Percentiles rank a stretch among this genome's conserved stretches.
Conservation (phyloP, 1,284 basidiomycete genomes). For the Rhodotorula sp. region DNA sequence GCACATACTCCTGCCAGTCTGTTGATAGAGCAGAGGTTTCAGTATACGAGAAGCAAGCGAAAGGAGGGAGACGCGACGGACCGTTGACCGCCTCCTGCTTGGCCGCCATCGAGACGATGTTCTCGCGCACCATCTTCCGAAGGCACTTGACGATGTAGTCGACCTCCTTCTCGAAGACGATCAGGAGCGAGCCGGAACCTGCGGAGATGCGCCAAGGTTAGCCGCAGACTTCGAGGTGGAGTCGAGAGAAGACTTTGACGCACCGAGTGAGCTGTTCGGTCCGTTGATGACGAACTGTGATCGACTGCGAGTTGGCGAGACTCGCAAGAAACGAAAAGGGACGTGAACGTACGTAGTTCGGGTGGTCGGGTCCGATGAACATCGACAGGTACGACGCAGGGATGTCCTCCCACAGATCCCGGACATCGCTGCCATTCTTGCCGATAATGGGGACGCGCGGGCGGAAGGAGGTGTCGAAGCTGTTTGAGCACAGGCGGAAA, state of each 20-base stretch:
- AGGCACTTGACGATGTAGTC: slow-evolving; percentile 52
- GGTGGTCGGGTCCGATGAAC: slow-evolving; percentile 59
- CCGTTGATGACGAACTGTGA: slow-evolving; percentile 51
- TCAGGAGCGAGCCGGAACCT: slow-evolving; percentile 54
- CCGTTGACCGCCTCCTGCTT: slow-evolving; percentile 58
- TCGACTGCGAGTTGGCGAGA: no score
- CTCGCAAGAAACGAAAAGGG: not conserved
- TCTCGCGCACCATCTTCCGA: slow-evolving; percentile 61
- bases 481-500: slow-evolving; percentile 29
- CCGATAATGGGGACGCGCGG: slow-evolving; percentile 58
- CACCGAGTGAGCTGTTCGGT: slow-evolving; percentile 58
- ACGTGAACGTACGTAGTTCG: slow-evolving; percentile 50
- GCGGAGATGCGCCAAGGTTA: no score
- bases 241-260: no score
- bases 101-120: slow-evolving; percentile 48
- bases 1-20: slow-evolving; percentile 11
- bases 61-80: slow-evolving; percentile 31
- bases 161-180: slow-evolving; percentile 59
- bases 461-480: slow-evolving; percentile 58
- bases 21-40: not conserved
- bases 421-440: slow-evolving; percentile 53
- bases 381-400: slow-evolving; percentile 59
- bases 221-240: no score
- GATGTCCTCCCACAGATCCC: slow-evolving; percentile 57
- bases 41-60: no score